Percentiles rank a stretch among this genome's conserved stretches.
These are phyloP conservation scores for Xylaria intraflava DNA, from an alignment of 495 filamentous ascomycete species.

Conservation along the genomic window DNA sequence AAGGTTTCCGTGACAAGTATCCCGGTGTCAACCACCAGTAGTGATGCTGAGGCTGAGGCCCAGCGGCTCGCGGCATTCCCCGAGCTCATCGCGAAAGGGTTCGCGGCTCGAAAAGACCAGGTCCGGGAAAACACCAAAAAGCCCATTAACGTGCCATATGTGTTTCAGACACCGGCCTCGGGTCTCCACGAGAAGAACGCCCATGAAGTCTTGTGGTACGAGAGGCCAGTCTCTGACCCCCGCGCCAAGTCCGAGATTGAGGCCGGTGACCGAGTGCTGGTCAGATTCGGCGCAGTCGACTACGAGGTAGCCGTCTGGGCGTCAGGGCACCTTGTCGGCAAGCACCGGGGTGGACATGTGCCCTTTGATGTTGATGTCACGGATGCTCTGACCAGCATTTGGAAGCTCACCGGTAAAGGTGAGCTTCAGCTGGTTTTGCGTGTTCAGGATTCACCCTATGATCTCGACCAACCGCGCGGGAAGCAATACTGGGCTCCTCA, in stretches of 20 bases:
- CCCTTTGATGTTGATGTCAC: conserved; percentile 53
- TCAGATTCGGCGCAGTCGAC: conserved; percentile 57
- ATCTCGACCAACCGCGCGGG: conserved; percentile 41
- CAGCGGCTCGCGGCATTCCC: conserved; percentile 27
- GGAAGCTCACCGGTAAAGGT: conserved; percentile 18
- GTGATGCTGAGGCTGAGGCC: conserved; percentile 12
- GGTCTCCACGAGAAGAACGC: conserved; percentile 47
- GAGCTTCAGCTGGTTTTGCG: conserved; percentile 19
- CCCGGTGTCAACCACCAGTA: neutral
- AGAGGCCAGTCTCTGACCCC: conserved; percentile 42
- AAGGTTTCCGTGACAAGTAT: conserved; percentile 13
- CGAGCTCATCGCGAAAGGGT: conserved; percentile 26
- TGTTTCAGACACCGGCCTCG: conserved; percentile 51
- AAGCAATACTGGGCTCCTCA: conserved; percentile 40
- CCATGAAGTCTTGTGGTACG: conserved; percentile 58
- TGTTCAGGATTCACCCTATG: conserved; percentile 43
- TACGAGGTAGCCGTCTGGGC: conserved; percentile 55
- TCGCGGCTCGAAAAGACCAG: conserved; percentile 19
- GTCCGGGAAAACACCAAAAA: conserved; percentile 26
- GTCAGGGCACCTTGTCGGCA: conserved; percentile 45
- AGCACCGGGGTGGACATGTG: conserved; percentile 53
- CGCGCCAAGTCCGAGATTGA: conserved; percentile 30
- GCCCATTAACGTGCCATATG: conserved; percentile 51
- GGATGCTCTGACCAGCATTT: conserved; percentile 34
- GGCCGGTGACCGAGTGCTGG: conserved; percentile 36